Evolutionary conservation across 192 early-diverging fungal genomes (phyloP), one percentile per base, ranked within the genome.

Genomic region (Mortierella antarctica): DNA sequence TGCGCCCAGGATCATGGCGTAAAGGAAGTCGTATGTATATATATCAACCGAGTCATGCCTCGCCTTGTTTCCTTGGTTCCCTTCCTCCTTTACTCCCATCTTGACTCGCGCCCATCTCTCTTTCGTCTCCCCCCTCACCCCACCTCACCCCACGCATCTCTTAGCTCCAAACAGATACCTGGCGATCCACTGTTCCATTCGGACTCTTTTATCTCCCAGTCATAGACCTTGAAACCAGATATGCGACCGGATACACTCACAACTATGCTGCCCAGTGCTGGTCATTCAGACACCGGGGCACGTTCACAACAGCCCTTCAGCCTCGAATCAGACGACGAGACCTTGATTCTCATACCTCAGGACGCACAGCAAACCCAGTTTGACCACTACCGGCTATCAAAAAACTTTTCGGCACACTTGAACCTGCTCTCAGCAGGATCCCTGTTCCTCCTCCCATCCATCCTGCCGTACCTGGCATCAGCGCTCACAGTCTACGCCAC

Each of bases 381-480:
- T 13, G 63, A 53, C 4, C 50, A 60, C 12, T 40, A 52, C 59
- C 42, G 23, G 0, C 52, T 58, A 7, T 70, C 70, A 21, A 55
- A 51, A 18, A 31, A 63, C 0, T 52, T 80, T 10, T 31, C 65
- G 6, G 56, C 51, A 17, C 77, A 80, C 23, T 47, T 80, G 9
- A 65, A 80, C 20, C 23, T 80, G 45, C 54, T 71, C 44, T 68
- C 70, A 9, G 77, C 77, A 17, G 77, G 77, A 10, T 62, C 65
- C 4, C 23, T 80, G 5, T 80, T 80, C 53, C 65, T 80, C 4
- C 45, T 80, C 17, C 77, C 77, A 5, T 80, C 77, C 2, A 57
- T 80, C 20, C 46, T 80, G 20, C 77, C 77, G 5, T 72, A 45
- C 42, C 53, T 80, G 18, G 77, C 77, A 42, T 80, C 77, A 5